phyloP scores from a whole-genome alignment of 345 rosid genomes.

The Odontarrhena argentea region DNA sequence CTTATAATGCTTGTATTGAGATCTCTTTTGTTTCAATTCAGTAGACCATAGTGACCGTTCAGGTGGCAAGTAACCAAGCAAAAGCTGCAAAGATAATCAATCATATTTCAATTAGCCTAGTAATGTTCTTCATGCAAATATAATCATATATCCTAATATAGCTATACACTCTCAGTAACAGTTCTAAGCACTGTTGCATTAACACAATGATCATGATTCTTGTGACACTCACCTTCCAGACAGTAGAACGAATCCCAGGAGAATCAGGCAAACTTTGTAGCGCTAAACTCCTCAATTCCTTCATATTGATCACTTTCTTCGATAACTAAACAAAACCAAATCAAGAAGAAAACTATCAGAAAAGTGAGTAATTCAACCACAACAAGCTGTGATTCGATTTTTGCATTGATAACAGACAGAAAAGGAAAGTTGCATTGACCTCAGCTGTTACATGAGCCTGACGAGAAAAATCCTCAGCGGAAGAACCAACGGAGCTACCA shows the following conservation, averaged over 20 bases:
- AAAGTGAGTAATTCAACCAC: too few species aligned
- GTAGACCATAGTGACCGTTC: constrained; percentile 85
- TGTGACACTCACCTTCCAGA: constrained; percentile 70
- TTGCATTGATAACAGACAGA: background rate
- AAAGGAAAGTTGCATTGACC: constrained; percentile 47
- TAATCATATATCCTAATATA: too few species aligned
- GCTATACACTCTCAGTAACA: too few species aligned
- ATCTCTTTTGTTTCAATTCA: constrained; percentile 82
- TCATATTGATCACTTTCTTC: constrained; percentile 75
- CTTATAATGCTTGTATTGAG: constrained; percentile 84
- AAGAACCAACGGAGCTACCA: constrained; percentile 45
- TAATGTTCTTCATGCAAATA: background rate
- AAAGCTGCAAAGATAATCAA: constrained; percentile 58
- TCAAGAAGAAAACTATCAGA: background rate
- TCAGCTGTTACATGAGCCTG: constrained; percentile 81
- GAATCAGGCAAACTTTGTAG: constrained; percentile 86
- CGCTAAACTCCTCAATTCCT: constrained; percentile 81
- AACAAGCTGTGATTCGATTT: too few species aligned
- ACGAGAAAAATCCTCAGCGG: constrained; percentile 72
- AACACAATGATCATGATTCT: background rate
- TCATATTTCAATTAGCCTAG: background rate
- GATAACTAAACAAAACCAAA: constrained; percentile 54
- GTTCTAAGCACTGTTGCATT: too few species aligned
- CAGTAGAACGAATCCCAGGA: constrained; percentile 82
- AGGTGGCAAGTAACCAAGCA: constrained; percentile 86